Evolutionary conservation across 768 basidiomycete genomes (phyloP), one percentile per base, ranked within the genome.

Genomic region (Mycena metata): DNA sequence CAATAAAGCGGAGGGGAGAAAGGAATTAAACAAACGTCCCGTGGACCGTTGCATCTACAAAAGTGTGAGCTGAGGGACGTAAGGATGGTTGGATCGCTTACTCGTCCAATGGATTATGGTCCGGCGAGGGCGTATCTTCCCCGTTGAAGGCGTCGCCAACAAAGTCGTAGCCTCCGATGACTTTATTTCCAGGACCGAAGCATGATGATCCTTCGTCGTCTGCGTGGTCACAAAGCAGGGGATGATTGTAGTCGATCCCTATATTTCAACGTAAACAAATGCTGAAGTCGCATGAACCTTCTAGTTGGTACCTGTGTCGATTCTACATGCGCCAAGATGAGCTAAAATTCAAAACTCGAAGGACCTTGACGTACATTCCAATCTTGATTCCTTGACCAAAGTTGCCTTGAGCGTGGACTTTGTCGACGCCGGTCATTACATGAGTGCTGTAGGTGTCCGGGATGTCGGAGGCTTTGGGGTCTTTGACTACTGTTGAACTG

Each of bases 371-470:
- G 60, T 61, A 80, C 80, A 86, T 81, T 26, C 79, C 87, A 47
- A 89, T 78, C 66, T 84, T 84, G 74, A 86, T 75, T 5, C 86
- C 87, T 15, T 77, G 73, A 7, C 87, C 88, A 35, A 78, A 75
- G 67, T 82, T 80, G 0, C 85, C 86, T 55, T 77, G 66, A 13
- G 83, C 83, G 69, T 87, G 85, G n/a, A 85, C 77, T 50, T 79
- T 79, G 67, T 86, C 82, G 10, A 85, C 85, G 21, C 83, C 81
- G 73, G 79, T 82, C 71, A 83, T 70, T 46, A 79, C 66, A 58
- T 83, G 82, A 5, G 81, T 81, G 17, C 78, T 78, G 58, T 78
- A 75, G 12, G 76, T 69, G 62, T 81, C 81, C 33, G 64, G 23
- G 73, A 70, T 57, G 76, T 41, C 43, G 5, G 52, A 30, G 23